Base-by-base conservation (phyloP, 1,284 basidiomycete genomes). In the Malassezia caprae region DNA sequence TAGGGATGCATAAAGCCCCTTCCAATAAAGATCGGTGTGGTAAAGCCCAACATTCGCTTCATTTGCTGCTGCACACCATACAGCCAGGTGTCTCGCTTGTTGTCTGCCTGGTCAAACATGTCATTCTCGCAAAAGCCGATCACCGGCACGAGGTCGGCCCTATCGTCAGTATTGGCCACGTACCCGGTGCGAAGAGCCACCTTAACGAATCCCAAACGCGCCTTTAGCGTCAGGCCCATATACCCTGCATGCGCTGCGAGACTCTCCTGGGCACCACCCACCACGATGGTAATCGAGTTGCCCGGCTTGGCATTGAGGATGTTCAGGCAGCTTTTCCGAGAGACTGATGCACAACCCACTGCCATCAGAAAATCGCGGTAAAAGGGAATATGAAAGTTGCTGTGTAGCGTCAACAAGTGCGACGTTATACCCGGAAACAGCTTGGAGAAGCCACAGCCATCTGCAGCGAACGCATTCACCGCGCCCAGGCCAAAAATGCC, bases 61-160 rank as follows among this genome's bases (percentile, higher is more conserved):
- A 72, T 60, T n/a, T 57, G 50, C 39, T 69, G 69, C 59, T 72
- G 69, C 23, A 69, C 17, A 23, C 51, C 28, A 76, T 90, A 87
- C 31, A 96, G 77, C n/a, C 83, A 83, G 0, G 91, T 94, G 0
- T 91, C 91, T 65, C 85, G 85, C 66, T 90, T 84, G 72, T 96
- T 98, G 1, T 89, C 84, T 81, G 96, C 85, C 78, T 98, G 93
- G 62, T 90, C 82, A 68, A 89, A 98, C 50, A 98, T 93, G 86
- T 98, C 93, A 75, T 98, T 98, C 78, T 98, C 93, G 17, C 93
- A 93, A 68, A 98, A 98, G 1, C 88, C 65, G 39, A 72, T 60
- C 12, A 68, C 64, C 3, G 70, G 70, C n/a, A 73, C 70, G 11
- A 73, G 49, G 39, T 66, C 62, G 4, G 63, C 61, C 2, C 43